These are phyloP conservation scores for Penicillium lividum DNA, from an alignment of 495 filamentous ascomycete species.

Conservation along the genomic window DNA sequence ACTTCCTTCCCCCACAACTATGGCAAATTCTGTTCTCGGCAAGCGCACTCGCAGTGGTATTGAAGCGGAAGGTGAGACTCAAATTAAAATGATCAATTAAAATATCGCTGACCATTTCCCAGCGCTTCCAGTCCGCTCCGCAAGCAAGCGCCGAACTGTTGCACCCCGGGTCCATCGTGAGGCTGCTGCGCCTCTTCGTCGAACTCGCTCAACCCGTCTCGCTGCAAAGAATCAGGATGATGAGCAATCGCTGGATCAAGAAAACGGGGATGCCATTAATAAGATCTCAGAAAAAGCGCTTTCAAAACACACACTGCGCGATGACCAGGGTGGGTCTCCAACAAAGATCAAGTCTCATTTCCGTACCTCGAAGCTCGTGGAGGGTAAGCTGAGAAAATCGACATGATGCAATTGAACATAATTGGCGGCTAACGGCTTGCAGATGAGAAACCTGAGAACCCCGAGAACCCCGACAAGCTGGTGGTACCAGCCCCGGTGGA, in stretches of 20 bases:
- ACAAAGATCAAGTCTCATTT: constrained; percentile 36
- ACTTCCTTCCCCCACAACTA: constrained; percentile 28
- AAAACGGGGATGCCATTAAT: constrained; percentile 34
- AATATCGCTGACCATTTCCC: constrained; percentile 16
- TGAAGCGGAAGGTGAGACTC: constrained; percentile 53
- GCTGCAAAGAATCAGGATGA: constrained; percentile 29
- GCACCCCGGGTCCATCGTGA: constrained; percentile 36
- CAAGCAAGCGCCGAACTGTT: constrained; percentile 63
- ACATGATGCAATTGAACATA: neutral
- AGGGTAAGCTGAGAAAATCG: constrained; percentile 28
- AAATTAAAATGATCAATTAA: neutral
- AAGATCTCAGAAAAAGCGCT: constrained; percentile 18
- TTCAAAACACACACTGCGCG: constrained; percentile 33
- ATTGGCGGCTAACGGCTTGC: neutral
- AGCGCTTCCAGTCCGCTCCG: constrained; percentile 49
- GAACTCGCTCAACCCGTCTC: constrained; percentile 40
- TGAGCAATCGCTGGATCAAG: constrained; percentile 23
- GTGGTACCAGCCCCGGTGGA: constrained; percentile 34
- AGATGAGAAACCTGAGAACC: constrained; percentile 6
- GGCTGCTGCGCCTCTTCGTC: constrained; percentile 29
- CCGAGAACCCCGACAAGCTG: constrained; percentile 1
- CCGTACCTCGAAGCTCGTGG: constrained; percentile 34
- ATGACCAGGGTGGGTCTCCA: constrained; percentile 32
- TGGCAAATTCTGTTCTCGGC: constrained; percentile 59
- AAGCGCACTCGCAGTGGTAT: constrained; percentile 63